Evolutionary conservation across 306 rosid genomes (phyloP).

Genomic region (Prunus dulcis): DNA sequence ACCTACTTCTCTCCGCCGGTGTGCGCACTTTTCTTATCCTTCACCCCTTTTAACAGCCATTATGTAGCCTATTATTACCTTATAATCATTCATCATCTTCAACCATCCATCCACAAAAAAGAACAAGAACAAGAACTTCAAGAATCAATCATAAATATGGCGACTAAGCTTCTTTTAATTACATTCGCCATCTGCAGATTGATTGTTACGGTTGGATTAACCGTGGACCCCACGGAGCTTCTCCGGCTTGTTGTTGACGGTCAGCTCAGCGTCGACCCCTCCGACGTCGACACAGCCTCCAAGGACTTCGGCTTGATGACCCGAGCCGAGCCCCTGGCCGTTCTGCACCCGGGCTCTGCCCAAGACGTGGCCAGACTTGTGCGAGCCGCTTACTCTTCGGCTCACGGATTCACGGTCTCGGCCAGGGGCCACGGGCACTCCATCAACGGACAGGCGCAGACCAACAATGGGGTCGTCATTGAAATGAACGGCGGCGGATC

Average conservation of each 20-base stretch:
- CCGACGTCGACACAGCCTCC: slow-evolving; percentile 53
- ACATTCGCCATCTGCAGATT: slow-evolving; percentile 57
- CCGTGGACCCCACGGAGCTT: slow-evolving; percentile 53
- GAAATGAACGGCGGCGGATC: slow-evolving; percentile 47
- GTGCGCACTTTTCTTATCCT: slow-evolving; percentile 16
- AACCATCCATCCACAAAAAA: neutral
- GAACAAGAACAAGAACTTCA: neutral
- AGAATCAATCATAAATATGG: slow-evolving; percentile 22
- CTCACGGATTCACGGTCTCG: slow-evolving; percentile 47
- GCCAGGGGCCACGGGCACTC: slow-evolving; percentile 99
- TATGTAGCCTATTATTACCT: neutral
- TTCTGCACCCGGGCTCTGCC: slow-evolving; percentile 58
- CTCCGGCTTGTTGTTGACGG: slow-evolving; percentile 58
- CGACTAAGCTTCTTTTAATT: slow-evolving; percentile 42
- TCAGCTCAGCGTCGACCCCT: slow-evolving; percentile 44
- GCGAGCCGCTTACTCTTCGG: slow-evolving; percentile 42
- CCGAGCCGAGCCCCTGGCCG: slow-evolving; percentile 44
- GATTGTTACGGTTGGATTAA: slow-evolving; percentile 56
- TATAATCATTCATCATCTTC: neutral
- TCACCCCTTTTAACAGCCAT: neutral
- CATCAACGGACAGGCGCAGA: slow-evolving; percentile 79
- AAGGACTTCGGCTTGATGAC: slow-evolving; percentile 65
- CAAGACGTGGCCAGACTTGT: slow-evolving; percentile 52
- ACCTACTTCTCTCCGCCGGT: slow-evolving; percentile 6
- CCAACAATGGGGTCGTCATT: slow-evolving; percentile 63